phyloP scores from a whole-genome alignment of 306 rosid species.

The Crotalaria pallida region DNA sequence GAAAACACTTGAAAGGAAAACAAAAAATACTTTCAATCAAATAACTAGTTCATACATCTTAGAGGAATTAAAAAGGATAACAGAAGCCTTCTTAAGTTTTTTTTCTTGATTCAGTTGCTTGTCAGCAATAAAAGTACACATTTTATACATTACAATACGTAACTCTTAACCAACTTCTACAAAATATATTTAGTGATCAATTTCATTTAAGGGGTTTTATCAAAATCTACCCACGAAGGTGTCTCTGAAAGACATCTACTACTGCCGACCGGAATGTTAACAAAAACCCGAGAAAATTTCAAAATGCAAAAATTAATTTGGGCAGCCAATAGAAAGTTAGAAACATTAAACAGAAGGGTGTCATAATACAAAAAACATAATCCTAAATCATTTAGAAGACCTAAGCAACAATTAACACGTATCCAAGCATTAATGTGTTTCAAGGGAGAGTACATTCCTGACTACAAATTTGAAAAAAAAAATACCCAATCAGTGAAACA shows the following conservation, averaged over 20 bases:
- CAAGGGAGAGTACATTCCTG: background rate
- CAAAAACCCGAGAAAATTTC: background rate
- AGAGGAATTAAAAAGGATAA: background rate
- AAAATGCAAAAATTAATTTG: background rate
- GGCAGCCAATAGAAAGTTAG: background rate
- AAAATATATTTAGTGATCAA: background rate
- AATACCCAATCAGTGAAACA: background rate
- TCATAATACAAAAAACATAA: background rate
- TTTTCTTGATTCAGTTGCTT: background rate
- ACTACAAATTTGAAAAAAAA: background rate
- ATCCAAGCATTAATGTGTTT: too few relatives aligned
- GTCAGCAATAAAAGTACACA: background rate
- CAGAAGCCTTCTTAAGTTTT: background rate
- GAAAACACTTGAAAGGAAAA: background rate
- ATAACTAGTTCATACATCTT: background rate
- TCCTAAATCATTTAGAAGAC: too few relatives aligned
- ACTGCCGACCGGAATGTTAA: background rate
- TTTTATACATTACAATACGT: background rate
- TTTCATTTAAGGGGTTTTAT: background rate
- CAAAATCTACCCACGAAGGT: background rate
- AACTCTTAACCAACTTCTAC: background rate
- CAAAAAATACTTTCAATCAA: background rate
- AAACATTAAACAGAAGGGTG: background rate
- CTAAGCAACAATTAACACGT: too few relatives aligned
- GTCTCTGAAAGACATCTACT: constrained; percentile 15